Base-by-base conservation (phyloP, 441 rosid genomes). In the Gossypium trilobum region DNA sequence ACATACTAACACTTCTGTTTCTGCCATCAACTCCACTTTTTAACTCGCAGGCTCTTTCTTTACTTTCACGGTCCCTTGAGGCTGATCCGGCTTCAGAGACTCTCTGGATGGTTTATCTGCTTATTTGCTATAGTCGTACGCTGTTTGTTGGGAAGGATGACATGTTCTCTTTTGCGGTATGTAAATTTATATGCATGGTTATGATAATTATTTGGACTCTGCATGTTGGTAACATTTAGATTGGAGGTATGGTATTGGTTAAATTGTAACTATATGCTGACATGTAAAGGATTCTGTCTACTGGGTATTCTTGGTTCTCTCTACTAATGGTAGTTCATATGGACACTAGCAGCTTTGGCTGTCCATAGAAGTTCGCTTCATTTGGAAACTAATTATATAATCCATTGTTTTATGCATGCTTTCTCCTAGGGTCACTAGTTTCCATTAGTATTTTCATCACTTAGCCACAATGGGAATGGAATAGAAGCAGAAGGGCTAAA, bases 81-180 rank as follows among this genome's bases (percentile, higher is more conserved):
- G 79, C 76, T 81, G 87, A 89, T 78, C 89, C 87, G 33, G 69
- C 87, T 62, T 91, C 93, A 73, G 98, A 91, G 82, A 74, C 80
- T 79, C 87, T 88, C 77, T 95, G 99, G 99, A 86, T 84, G 39
- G 79, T 83, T 62, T 95, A 95, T 81, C 87, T 95, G 74, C 81
- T 91, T 65, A 80, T 92, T 70, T 91, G 74, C 84, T 79, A 82
- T 72, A 76, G 86, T 81, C 74, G 77, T 76, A 75, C 61, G 70
- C 80, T 80, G 68, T 81, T 89, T 25, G 75, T 60, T 68, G 87
- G 77, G 68, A 79, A 77, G 79, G 90, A 89, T 78, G 94, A 89
- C 84, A 86, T 92, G 91, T 80, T 87, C 80, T 75, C 86, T 46
- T 51, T 68, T 79, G 95, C 95, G 95, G 99, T 95, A 91, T 75